Evolutionary conservation across 2,329 filamentous ascomycete species (phyloP).

Genomic region (Curvularia spicifera): DNA sequence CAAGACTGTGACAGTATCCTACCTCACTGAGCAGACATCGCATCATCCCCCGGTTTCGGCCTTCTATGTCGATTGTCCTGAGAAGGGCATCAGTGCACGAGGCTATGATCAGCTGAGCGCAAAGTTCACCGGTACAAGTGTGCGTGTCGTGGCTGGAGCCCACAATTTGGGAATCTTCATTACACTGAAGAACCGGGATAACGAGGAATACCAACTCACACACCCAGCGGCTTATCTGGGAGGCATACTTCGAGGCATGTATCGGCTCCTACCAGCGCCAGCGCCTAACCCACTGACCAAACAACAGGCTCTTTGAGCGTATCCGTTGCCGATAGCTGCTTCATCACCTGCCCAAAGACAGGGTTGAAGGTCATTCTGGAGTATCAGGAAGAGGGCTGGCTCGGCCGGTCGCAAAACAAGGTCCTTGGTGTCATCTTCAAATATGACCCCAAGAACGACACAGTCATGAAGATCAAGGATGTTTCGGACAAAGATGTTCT

Average conservation of each 20-base stretch:
- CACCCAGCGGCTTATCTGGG: constrained; percentile 94
- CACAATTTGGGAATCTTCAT: constrained; percentile 98
- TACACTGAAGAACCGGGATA: constrained; percentile 75
- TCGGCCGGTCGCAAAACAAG: constrained; percentile 88
- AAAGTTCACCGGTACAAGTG: constrained; percentile 94
- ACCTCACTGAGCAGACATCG: constrained; percentile 95
- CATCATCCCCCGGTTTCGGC: constrained; percentile 97
- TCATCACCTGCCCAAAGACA: constrained; percentile 87
- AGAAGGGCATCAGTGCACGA: constrained; percentile 83
- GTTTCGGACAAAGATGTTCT: constrained; percentile 85
- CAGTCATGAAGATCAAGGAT: constrained; percentile 79
- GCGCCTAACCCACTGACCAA: constrained; percentile 15
- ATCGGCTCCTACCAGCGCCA: background rate
- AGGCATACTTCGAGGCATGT: constrained; percentile 74
- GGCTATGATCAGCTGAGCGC: constrained; percentile 97
- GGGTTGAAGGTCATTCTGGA: constrained; percentile 90
- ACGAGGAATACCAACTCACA: constrained; percentile 93
- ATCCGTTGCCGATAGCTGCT: constrained; percentile 87
- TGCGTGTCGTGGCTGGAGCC: constrained; percentile 88
- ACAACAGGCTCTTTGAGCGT: constrained; percentile 74
- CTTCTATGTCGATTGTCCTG: constrained; percentile 90
- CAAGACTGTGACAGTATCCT: constrained; percentile 78
- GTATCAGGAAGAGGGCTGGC: constrained; percentile 94
- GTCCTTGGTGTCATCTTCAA: constrained; percentile 90
- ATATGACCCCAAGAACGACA: constrained; percentile 86